Percentiles rank a stretch among this genome's conserved stretches.
These are phyloP conservation scores for Phialemonium atrogriseum DNA, from an alignment of 2,329 filamentous ascomycete genomes.

Conservation along the genomic window DNA sequence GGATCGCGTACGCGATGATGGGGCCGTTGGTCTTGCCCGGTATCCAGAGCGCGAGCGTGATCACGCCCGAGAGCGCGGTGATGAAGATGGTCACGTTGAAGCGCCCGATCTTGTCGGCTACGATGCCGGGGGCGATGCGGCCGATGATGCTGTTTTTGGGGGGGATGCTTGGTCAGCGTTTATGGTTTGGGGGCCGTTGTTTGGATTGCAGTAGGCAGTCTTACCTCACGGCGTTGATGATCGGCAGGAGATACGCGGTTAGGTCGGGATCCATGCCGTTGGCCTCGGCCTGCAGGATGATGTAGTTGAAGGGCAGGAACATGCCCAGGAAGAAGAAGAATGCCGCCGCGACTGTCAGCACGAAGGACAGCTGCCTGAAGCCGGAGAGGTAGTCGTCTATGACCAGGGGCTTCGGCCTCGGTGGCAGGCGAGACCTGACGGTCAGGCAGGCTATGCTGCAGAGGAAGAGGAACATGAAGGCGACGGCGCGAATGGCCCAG, in stretches of 20 bases:
- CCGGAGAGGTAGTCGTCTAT: conserved; percentile 36
- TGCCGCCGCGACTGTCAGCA: conserved; percentile 31
- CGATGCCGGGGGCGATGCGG: conserved; percentile 41
- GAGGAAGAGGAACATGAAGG: conserved; percentile 26
- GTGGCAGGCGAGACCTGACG: conserved; percentile 26
- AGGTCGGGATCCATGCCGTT: conserved; percentile 32
- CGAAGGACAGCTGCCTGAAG: conserved; percentile 36
- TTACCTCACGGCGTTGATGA: conserved; percentile 47
- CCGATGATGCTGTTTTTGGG: conserved; percentile 39
- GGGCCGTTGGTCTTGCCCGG: conserved; percentile 36
- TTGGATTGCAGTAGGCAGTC: conserved; percentile 10
- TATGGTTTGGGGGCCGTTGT: too few relatives aligned
- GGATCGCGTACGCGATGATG: conserved; percentile 49
- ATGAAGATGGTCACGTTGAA: conserved; percentile 37
- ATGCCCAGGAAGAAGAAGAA: conserved; percentile 50
- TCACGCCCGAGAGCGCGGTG: conserved; percentile 29
- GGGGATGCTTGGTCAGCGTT: too few relatives aligned
- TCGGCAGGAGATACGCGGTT: conserved; percentile 40
- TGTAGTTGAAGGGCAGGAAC: conserved; percentile 47
- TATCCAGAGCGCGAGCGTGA: conserved; percentile 33
- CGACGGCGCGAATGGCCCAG: conserved; percentile 28
- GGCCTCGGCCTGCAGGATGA: conserved; percentile 36
- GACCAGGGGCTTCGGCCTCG: conserved; percentile 28
- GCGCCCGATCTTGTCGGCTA: conserved; percentile 31
- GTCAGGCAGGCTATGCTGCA: conserved; percentile 20